Evolutionary conservation across 495 filamentous ascomycete species (phyloP).

Genomic region (Neurospora cerealis): DNA sequence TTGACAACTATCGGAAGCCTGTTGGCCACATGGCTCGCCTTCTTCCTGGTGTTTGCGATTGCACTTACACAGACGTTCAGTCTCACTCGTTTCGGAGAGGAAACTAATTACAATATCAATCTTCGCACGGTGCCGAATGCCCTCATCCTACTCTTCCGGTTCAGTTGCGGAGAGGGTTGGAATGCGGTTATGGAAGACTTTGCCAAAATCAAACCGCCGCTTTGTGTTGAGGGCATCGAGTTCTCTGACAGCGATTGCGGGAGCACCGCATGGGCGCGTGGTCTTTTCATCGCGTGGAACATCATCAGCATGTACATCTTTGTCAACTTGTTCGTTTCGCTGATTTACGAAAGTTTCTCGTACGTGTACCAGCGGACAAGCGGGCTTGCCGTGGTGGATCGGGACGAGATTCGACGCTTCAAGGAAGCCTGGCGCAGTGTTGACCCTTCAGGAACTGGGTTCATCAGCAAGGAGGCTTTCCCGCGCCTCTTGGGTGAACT

Average conservation of each 20-base stretch:
- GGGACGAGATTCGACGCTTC: constrained; percentile 90
- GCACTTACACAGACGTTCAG: constrained; percentile 95
- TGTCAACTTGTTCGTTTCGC: constrained; percentile 92
- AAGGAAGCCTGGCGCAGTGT: constrained; percentile 97
- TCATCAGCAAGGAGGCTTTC: constrained; percentile 85
- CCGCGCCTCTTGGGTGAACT: constrained; percentile 83
- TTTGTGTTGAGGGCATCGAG: constrained; percentile 55
- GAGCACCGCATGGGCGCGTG: constrained; percentile 73
- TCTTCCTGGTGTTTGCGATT: constrained; percentile 94
- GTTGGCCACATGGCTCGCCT: constrained; percentile 90
- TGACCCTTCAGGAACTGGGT: constrained; percentile 84
- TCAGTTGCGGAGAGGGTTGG: constrained; percentile 91
- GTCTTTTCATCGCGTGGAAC: constrained; percentile 93
- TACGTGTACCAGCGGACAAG: constrained; percentile 97
- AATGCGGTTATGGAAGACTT: constrained; percentile 96
- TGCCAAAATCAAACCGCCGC: constrained; percentile 62
- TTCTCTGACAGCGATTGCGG: constrained; percentile 92
- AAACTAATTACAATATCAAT: constrained; percentile 76
- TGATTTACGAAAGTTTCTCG: constrained; percentile 99
- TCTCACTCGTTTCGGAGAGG: constrained; percentile 71
- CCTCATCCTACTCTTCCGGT: constrained; percentile 85
- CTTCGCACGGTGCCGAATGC: constrained; percentile 89
- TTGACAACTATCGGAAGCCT: constrained; percentile 84
- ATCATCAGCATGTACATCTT: constrained; percentile 99
- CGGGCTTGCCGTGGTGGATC: constrained; percentile 68